Evolutionary conservation across 129 eudicot genomes (phyloP).

Genomic region (Pittosporum tobira): DNA sequence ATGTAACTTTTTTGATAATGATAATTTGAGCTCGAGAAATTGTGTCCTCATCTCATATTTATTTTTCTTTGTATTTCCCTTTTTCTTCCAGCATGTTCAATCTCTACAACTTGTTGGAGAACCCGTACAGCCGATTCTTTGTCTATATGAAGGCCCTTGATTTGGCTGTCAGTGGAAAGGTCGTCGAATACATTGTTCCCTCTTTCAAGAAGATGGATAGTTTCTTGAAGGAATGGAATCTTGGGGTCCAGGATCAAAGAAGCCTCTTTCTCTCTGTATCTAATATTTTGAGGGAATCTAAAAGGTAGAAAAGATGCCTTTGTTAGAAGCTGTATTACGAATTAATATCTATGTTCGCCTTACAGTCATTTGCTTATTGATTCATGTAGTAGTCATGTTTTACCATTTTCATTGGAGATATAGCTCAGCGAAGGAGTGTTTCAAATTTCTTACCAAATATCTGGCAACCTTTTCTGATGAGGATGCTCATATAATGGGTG

Average conservation of each 20-base stretch:
- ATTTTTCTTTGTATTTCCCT: background rate
- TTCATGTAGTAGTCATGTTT: slow-evolving; percentile 4
- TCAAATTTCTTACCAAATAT: slow-evolving; percentile 60
- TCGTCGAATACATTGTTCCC: slow-evolving; percentile 52
- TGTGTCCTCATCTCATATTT: too few relatives aligned
- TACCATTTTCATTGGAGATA: slow-evolving; percentile 15
- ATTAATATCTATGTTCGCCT: background rate
- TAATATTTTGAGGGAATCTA: slow-evolving; percentile 64
- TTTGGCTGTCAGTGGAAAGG: slow-evolving; percentile 62
- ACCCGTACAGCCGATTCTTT: slow-evolving; percentile 63
- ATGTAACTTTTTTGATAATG: slow-evolving; percentile 34
- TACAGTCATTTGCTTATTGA: slow-evolving; percentile 4
- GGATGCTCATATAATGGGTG: slow-evolving; percentile 41
- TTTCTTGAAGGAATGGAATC: slow-evolving; percentile 80
- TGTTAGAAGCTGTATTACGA: background rate
- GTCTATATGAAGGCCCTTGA: slow-evolving; percentile 82
- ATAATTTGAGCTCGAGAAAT: background rate
- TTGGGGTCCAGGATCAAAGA: slow-evolving; percentile 70
- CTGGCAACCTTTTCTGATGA: slow-evolving; percentile 71
- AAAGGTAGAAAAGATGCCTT: slow-evolving; percentile 36
- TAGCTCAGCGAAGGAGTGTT: slow-evolving; percentile 74
- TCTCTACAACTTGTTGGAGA: slow-evolving; percentile 79
- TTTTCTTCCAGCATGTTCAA: slow-evolving; percentile 69
- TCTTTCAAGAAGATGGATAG: slow-evolving; percentile 64
- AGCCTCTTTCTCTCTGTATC: slow-evolving; percentile 57